Evolutionary conservation across 1,139 yeast species (phyloP).

Genomic region (Saccharomyces hybrid): DNA sequence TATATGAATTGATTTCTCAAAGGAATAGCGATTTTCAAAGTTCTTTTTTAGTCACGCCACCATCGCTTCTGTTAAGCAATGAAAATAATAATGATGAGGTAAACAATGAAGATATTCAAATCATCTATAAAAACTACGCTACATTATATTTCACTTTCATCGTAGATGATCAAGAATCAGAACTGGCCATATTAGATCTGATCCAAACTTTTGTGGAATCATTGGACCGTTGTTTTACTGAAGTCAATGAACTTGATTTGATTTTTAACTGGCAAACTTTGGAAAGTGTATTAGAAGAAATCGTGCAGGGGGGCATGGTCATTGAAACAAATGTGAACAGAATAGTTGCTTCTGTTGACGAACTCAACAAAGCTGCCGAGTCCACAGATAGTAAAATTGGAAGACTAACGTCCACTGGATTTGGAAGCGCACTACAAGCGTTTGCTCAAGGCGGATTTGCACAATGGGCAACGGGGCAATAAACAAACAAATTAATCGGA

Average conservation of each 20-base stretch:
- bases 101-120: constrained; percentile 71
- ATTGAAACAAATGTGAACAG: constrained; percentile 80
- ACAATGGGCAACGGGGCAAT: constrained; percentile 30
- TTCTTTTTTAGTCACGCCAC: constrained; percentile 28
- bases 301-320: constrained; percentile 98
- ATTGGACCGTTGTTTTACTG: constrained; percentile 82
- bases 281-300: constrained; percentile 85
- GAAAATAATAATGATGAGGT: constrained; percentile 67
- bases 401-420: constrained; percentile 15
- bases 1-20: constrained; percentile 28
- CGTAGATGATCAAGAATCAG: constrained; percentile 93
- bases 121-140: constrained; percentile 90
- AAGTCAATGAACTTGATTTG: constrained; percentile 90
- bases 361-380: constrained; percentile 28
- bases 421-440: constrained; percentile 28
- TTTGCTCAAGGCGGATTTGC: constrained; percentile 27
- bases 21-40: constrained; percentile 28
- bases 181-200: constrained; percentile 83
- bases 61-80: constrained; percentile 48
- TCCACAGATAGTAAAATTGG: constrained; percentile 18
- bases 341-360: constrained; percentile 68
- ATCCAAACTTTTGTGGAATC: constrained; percentile 97
- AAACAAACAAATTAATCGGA: neutral
- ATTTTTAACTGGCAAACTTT: constrained; percentile 97
- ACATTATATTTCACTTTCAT: constrained; percentile 90